A percentile compares a stretch with the other conserved stretches of the same genome.
Conservation (phyloP, 768 basidiomycete species). For the Megacollybia marginata region DNA sequence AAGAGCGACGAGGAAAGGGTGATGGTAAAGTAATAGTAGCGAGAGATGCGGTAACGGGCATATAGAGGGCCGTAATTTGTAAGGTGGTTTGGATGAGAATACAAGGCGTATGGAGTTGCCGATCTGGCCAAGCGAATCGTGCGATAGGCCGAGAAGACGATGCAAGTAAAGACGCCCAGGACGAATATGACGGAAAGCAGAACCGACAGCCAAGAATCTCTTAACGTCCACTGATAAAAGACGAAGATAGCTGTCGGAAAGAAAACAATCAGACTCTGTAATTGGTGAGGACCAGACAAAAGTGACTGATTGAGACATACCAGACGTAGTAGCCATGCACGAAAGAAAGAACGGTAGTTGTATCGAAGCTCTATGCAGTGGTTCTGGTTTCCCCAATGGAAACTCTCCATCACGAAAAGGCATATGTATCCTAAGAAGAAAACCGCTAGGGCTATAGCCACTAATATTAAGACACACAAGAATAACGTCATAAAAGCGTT, state of each 20-base stretch:
- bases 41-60: slow-evolving; percentile 55
- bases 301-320: slow-evolving; percentile 32
- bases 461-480: slow-evolving; percentile 58
- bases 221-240: slow-evolving; percentile 87
- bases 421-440: slow-evolving; percentile 46
- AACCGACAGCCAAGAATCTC: slow-evolving; percentile 82
- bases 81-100: slow-evolving; percentile 27
- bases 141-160: slow-evolving; percentile 42
- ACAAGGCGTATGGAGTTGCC: slow-evolving; percentile 29
- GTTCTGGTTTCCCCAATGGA: slow-evolving; percentile 12
- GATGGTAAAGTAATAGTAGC: slow-evolving; percentile 61
- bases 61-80: slow-evolving; percentile 50
- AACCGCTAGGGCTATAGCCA: slow-evolving; percentile 48
- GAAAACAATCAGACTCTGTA: slow-evolving; percentile 53
- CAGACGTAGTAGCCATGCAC: slow-evolving; percentile 59
- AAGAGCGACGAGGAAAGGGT: slow-evolving; percentile 52
- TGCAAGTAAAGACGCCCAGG: slow-evolving; percentile 38
- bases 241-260: slow-evolving; percentile 71
- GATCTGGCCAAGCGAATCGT: slow-evolving; percentile 41
- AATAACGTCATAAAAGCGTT: slow-evolving; percentile 93
- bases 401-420: slow-evolving; percentile 23
- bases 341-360: slow-evolving; percentile 38
- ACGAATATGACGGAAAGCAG: slow-evolving; percentile 71
- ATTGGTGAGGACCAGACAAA: neutral
- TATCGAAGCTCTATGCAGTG: slow-evolving; percentile 12